Evolutionary conservation across 2,329 filamentous ascomycete species (phyloP).

Genomic region (Myriangium duriaei): DNA sequence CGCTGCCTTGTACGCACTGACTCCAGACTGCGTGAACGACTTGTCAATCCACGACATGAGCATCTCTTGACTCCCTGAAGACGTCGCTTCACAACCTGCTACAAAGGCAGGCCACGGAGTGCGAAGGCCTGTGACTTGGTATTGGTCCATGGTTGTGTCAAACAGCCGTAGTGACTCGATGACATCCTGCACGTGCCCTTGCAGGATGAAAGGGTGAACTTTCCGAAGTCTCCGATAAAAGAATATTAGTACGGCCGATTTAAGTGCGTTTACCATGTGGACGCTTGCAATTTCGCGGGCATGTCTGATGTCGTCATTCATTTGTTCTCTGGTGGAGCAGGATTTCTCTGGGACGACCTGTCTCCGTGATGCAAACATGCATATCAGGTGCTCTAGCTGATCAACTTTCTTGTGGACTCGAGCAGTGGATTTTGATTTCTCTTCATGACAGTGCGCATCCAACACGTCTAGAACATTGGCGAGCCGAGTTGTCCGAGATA

Average conservation of each 20-base stretch:
- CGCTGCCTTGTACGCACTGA: no score
- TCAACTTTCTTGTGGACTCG: no score
- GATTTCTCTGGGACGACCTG: no score
- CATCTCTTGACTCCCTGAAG: background rate
- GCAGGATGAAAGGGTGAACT: slow-evolving; percentile 27
- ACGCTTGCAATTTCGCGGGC: slow-evolving; percentile 16
- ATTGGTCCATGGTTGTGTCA: slow-evolving; percentile 15
- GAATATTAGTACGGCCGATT: slow-evolving; percentile 29
- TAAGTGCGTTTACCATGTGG: slow-evolving; percentile 28
- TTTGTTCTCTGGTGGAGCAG: slow-evolving; percentile 1
- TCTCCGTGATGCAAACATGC: no score
- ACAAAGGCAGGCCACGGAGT: slow-evolving; percentile 30
- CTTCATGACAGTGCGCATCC: no score
- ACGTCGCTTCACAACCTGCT: slow-evolving; percentile 28
- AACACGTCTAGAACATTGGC: slow-evolving; percentile 18
- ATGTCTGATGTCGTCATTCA: slow-evolving; percentile 19
- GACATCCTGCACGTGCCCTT: slow-evolving; percentile 26
- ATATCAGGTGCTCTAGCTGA: no score
- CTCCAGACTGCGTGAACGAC: no score
- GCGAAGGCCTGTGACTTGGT: slow-evolving; percentile 17
- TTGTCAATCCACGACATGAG: background rate
- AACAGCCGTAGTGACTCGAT: slow-evolving; percentile 23
- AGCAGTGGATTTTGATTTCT: slow-evolving; percentile 8
- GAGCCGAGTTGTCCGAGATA: slow-evolving; percentile 32
- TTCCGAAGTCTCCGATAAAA: slow-evolving; percentile 31